Evolutionary conservation across 1,284 basidiomycete species (phyloP).

Genomic region (Apiotrichum siamense): DNA sequence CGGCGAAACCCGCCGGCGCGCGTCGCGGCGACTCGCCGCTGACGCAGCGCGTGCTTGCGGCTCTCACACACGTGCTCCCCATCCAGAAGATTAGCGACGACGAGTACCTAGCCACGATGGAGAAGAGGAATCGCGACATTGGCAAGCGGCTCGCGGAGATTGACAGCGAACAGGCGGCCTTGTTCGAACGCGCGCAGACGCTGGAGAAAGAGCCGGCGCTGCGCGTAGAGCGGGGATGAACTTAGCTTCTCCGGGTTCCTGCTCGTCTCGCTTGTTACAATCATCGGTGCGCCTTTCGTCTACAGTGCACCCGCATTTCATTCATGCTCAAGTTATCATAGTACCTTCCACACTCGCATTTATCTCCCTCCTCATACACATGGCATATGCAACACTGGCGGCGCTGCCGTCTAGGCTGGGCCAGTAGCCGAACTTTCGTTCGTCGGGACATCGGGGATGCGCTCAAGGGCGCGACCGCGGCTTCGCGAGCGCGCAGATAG

Average conservation of each 20-base stretch:
- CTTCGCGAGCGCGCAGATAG: slow-evolving; percentile 31
- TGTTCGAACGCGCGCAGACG: slow-evolving; percentile 22
- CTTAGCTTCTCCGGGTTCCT: too few species aligned
- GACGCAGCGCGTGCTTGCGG: slow-evolving; percentile 28
- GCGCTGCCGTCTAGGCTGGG: too few species aligned
- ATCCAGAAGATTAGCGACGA: slow-evolving; percentile 37
- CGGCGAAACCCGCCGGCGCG: background rate
- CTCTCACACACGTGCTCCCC: slow-evolving; percentile 29
- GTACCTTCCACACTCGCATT: too few species aligned
- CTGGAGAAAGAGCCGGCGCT: background rate
- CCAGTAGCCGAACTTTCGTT: too few species aligned
- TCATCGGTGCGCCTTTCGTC: too few species aligned
- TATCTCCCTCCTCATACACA: too few species aligned
- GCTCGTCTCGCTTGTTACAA: too few species aligned
- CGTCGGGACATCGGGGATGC: slow-evolving; percentile 7
- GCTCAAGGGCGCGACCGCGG: slow-evolving; percentile 27
- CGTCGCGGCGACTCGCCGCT: slow-evolving; percentile 18
- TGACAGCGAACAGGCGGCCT: slow-evolving; percentile 31
- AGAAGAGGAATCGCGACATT: slow-evolving; percentile 30
- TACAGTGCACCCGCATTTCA: too few species aligned
- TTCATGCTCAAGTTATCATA: too few species aligned
- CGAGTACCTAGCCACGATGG: slow-evolving; percentile 34
- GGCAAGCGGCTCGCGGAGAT: slow-evolving; percentile 32
- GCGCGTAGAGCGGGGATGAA: too few species aligned
- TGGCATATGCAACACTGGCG: too few species aligned